Evolutionary conservation across 352 stramenopile genomes (phyloP).

Genomic region (Globisporangium canariense): DNA sequence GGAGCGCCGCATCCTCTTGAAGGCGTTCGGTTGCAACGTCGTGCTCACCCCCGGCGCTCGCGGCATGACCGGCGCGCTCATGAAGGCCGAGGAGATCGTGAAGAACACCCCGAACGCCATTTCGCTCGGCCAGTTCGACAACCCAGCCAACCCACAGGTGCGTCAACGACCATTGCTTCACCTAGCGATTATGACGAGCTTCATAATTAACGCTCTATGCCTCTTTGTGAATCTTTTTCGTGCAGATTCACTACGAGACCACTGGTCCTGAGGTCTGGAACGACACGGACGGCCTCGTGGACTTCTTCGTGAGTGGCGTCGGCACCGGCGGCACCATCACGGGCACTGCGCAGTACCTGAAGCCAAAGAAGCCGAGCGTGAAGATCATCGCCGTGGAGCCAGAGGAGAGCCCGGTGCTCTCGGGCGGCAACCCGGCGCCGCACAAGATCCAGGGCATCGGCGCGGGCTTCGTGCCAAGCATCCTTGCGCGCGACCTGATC

Average conservation of each 20-base stretch:
- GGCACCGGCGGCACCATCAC: constrained; percentile 87
- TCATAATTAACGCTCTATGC: not conserved
- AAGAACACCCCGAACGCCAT: constrained; percentile 73
- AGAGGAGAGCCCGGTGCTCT: constrained; percentile 82
- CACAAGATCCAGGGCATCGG: constrained; percentile 89
- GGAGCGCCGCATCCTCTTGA: constrained; percentile 94
- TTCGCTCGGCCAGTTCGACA: constrained; percentile 95
- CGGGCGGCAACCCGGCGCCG: constrained; percentile 67
- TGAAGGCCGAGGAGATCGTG: constrained; percentile 78
- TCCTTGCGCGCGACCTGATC: constrained; percentile 79
- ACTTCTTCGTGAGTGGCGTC: constrained; percentile 88
- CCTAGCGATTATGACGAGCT: not conserved
- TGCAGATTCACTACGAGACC: constrained; percentile 83
- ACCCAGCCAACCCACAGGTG: constrained; percentile 92
- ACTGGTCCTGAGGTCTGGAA: constrained; percentile 87
- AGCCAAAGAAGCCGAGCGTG: constrained; percentile 80
- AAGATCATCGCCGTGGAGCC: constrained; percentile 85
- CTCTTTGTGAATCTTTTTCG: not conserved
- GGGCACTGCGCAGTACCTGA: constrained; percentile 82
- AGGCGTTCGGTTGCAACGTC: constrained; percentile 90
- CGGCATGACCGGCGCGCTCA: constrained; percentile 75
- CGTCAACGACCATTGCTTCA: not conserved
- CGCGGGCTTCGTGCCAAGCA: constrained; percentile 77
- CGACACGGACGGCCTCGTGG: constrained; percentile 83
- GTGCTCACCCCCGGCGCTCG: constrained; percentile 89